Evolutionary conservation across 2,329 filamentous ascomycete species (phyloP), one percentile per base, ranked within the genome.

Genomic region (Fusarium equiseti): DNA sequence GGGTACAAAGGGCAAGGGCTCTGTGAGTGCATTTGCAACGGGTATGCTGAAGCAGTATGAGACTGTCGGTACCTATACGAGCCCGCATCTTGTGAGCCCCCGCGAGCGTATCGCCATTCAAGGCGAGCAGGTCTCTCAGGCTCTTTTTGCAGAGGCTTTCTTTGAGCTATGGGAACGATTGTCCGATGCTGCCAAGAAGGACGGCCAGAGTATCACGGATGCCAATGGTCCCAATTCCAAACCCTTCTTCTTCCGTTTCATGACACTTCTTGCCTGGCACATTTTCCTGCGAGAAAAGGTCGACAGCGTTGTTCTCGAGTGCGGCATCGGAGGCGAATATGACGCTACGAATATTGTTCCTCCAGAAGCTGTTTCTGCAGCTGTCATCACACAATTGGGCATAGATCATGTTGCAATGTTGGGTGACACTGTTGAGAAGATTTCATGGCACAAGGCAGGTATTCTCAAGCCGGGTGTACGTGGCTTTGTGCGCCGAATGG

Each of bases 1-100:
- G 2, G 95, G 95, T 15, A 98, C 95, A 7, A 98, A 98, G 79
- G 95, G 95, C 65, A 98, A 98, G 80, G 95, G 95, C 43, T 96
- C 93, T 4, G 94, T 94, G 1, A 93, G 92, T 71, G 92, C 95
- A 12, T 95, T 95, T 78, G 88, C 94, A 22, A 93, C 94, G 16
- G 90, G 90, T 4, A 92, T 97, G 68, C 84, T 97, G n/a, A 82
- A 85, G 6, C 83, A 75, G 62, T 80, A 82, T 46, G 79, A 59
- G 67, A 76, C 72, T 79, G 79, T 96, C 27, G 94, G 94, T 42
- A 89, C 94, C 2, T 97, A 94, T 79, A 97, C 92, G 2, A 96
- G 92, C 38, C 94, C 94, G 13, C 94, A 97, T 78, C 87, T 97
- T 12, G 88, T 94, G 44, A 93, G 91, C 59, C 92, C 94, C 49